phyloP scores from a whole-genome alignment of 176 grass and related monocot genomes.

The Aegilops umbellulata region DNA sequence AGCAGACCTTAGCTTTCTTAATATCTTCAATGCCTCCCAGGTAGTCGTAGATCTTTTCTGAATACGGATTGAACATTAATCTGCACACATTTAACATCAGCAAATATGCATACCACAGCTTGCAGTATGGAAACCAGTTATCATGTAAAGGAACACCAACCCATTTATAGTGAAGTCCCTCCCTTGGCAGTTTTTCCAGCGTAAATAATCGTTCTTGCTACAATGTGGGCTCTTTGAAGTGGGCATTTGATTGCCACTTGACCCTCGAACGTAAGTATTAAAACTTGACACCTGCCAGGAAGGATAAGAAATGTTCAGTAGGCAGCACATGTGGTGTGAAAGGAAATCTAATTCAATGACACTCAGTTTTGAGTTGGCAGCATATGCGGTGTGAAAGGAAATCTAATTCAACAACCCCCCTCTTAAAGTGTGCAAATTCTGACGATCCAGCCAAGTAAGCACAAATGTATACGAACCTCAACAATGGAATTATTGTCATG shows the following conservation, averaged over 20 bases:
- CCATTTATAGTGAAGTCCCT: conserved; percentile 97
- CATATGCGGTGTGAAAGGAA: conserved; percentile 14
- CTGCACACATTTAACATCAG: conserved; percentile 38
- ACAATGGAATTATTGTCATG: conserved; percentile 63
- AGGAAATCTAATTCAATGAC: conserved; percentile 7
- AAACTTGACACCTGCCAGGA: conserved; percentile 83
- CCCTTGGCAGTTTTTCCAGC: conserved; percentile 85
- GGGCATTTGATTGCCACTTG: conserved; percentile 40
- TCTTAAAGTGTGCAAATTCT: background rate
- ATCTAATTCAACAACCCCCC: conserved; percentile 11
- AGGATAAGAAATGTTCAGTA: conserved; percentile 23
- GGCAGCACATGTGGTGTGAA: background rate
- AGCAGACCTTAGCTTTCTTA: conserved; percentile 73
- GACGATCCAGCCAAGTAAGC: background rate
- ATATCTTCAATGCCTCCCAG: conserved; percentile 90
- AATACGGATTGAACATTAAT: conserved; percentile 96
- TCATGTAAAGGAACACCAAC: conserved; percentile 31
- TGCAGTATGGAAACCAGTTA: conserved; percentile 13
- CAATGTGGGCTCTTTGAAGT: conserved; percentile 47
- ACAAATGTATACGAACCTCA: conserved; percentile 56
- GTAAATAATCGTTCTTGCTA: conserved; percentile 70
- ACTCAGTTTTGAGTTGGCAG: too few relatives aligned
- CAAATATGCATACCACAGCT: background rate
- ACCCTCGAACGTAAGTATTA: conserved; percentile 59
- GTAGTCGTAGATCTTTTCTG: conserved; percentile 92